These are phyloP conservation scores for Heterobasidion parviporum DNA, from an alignment of 1,284 basidiomycete genomes.

Conservation along the genomic window DNA sequence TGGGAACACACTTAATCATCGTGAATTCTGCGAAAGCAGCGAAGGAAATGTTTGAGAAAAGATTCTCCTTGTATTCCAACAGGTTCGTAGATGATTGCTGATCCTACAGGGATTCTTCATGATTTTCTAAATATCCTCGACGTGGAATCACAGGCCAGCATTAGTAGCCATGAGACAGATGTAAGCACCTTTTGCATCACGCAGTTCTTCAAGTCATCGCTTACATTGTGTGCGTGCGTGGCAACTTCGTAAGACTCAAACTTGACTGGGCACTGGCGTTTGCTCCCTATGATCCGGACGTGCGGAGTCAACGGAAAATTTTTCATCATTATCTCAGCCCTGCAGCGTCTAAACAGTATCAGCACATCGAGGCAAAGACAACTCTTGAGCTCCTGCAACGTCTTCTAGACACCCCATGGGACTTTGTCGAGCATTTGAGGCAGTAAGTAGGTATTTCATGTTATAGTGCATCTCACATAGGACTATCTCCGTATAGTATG, in stretches of 20 bases:
- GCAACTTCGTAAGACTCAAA: neutral
- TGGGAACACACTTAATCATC: constrained; percentile 10
- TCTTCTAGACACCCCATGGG: constrained; percentile 14
- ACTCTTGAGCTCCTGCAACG: constrained; percentile 14
- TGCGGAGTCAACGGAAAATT: constrained; percentile 15
- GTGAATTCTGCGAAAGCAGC: constrained; percentile 21
- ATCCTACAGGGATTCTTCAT: neutral
- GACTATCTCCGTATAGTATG: constrained; percentile 6
- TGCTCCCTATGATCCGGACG: constrained; percentile 15
- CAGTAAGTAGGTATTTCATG: constrained; percentile 6
- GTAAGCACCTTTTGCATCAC: constrained; percentile 2
- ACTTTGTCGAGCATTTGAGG: constrained; percentile 15
- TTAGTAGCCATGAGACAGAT: constrained; percentile 6
- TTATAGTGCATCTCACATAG: constrained; percentile 1
- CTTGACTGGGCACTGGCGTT: constrained; percentile 12
- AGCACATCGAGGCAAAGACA: constrained; percentile 12
- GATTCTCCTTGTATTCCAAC: constrained; percentile 13
- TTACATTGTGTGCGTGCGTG: neutral
- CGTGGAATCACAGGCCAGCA: constrained; percentile 2
- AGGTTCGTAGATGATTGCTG: constrained; percentile 7
- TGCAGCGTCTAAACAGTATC: constrained; percentile 10
- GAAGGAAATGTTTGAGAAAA: constrained; percentile 26
- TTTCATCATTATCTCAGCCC: constrained; percentile 17
- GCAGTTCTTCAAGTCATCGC: neutral
- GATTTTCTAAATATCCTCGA: neutral